A percentile compares a stretch with the other conserved stretches of the same genome.
phyloP scores from a whole-genome alignment of 345 rosid species.

The Clausena lansium region DNA sequence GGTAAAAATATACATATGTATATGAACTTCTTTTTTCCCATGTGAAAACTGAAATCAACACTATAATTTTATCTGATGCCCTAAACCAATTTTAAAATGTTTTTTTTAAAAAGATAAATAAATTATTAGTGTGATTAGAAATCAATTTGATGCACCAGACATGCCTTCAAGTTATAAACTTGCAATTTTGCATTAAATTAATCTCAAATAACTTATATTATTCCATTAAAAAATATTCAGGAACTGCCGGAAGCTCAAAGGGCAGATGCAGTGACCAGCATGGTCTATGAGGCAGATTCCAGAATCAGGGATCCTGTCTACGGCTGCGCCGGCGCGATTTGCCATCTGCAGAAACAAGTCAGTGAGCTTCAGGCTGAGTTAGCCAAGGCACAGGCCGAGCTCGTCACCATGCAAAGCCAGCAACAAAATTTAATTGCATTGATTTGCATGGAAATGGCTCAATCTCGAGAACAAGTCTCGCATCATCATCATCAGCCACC shows the following conservation, averaged over 20 bases:
- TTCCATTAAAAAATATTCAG: conserved; percentile 22
- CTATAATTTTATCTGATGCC: too few relatives aligned
- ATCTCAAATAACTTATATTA: too few relatives aligned
- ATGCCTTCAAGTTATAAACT: too few relatives aligned
- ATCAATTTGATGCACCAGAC: too few relatives aligned
- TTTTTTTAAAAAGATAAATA: too few relatives aligned
- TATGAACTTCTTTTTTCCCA: not conserved
- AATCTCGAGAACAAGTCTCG: conserved; percentile 24
- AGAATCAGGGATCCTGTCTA: conserved; percentile 79
- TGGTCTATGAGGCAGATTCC: conserved; percentile 85
- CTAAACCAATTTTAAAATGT: too few relatives aligned
- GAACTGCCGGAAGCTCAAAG: conserved; percentile 75
- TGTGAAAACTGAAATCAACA: not conserved
- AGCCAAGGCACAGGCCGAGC: conserved; percentile 59
- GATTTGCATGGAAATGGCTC: conserved; percentile 50
- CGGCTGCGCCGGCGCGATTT: conserved; percentile 63
- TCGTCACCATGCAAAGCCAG: conserved; percentile 47
- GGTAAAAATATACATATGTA: conserved; percentile 24
- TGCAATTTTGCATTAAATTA: too few relatives aligned
- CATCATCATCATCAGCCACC: conserved; percentile 6
- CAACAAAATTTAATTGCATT: conserved; percentile 46
- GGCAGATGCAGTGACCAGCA: conserved; percentile 78
- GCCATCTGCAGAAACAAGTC: conserved; percentile 53
- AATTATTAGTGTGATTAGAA: too few relatives aligned
- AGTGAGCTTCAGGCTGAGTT: conserved; percentile 54